Conservation (phyloP, 148 eudicot genomes). For the Tetragonia tetragonoides region DNA sequence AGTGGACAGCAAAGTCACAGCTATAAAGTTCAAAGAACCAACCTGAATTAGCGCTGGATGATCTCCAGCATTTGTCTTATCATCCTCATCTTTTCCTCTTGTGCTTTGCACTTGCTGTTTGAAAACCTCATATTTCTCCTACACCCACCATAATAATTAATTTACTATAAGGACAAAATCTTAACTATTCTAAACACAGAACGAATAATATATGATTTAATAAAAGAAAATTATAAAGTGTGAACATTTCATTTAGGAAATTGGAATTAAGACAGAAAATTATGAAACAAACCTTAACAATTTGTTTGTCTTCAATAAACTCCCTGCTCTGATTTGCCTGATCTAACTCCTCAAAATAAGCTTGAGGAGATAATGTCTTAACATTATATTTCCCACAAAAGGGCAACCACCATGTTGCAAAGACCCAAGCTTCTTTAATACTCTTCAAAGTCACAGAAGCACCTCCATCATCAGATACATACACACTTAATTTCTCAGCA, state of each 20-base stretch:
- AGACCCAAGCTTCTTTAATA: conserved; percentile 29
- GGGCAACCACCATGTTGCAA: conserved; percentile 37
- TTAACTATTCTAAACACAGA: no score
- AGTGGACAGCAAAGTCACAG: no score
- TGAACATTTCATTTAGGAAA: no score
- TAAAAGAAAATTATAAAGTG: no score
- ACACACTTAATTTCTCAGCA: conserved; percentile 29
- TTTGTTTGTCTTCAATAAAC: conserved; percentile 34
- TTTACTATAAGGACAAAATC: background rate
- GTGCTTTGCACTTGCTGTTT: conserved; percentile 31
- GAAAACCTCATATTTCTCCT: conserved; percentile 52
- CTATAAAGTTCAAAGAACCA: no score
- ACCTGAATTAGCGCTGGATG: conserved; percentile 38
- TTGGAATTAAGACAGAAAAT: background rate
- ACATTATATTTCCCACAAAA: conserved; percentile 31
- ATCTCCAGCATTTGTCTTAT: conserved; percentile 18
- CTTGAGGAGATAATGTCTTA: conserved; percentile 23
- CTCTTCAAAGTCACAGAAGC: conserved; percentile 15
- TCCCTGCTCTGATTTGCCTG: conserved; percentile 19
- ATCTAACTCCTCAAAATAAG: conserved; percentile 22
- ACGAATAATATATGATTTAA: no score
- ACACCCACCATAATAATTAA: background rate
- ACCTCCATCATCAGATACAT: conserved; percentile 40
- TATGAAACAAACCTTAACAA: conserved; percentile 27
- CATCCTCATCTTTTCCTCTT: conserved; percentile 21